Conservation (phyloP, 345 rosid species). For the Combretum micranthum region DNA sequence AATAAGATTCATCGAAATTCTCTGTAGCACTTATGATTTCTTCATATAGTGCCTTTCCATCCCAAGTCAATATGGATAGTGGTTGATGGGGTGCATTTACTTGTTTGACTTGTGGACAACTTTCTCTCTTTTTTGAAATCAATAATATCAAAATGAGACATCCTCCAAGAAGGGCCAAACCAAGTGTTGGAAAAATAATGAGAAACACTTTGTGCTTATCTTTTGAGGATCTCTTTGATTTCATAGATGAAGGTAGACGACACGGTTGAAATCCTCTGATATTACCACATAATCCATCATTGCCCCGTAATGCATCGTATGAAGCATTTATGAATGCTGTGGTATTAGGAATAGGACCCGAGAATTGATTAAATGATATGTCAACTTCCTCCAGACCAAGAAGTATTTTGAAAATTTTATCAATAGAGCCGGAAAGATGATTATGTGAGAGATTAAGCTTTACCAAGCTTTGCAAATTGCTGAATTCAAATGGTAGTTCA, state of each 20-base stretch:
- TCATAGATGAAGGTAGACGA: not conserved
- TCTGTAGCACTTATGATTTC: slow-evolving; percentile 23
- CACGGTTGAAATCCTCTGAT: slow-evolving; percentile 13
- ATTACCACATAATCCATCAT: too few species aligned
- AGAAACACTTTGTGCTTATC: not conserved
- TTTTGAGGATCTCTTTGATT: not conserved
- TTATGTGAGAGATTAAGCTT: too few species aligned
- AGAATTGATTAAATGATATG: slow-evolving; percentile 24
- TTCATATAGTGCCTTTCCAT: slow-evolving; percentile 15
- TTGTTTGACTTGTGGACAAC: not conserved
- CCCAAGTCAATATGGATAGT: slow-evolving; percentile 10
- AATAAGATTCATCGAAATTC: too few species aligned
- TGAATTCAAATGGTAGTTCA: too few species aligned
- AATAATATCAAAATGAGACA: not conserved
- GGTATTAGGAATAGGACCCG: slow-evolving; percentile 24
- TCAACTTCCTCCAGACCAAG: slow-evolving; percentile 6
- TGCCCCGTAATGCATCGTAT: not conserved
- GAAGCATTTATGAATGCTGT: slow-evolving; percentile 19
- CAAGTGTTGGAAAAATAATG: slow-evolving; percentile 10
- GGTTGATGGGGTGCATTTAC: not conserved
- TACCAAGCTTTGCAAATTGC: too few species aligned
- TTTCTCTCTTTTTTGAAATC: not conserved
- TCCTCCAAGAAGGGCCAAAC: slow-evolving; percentile 5
- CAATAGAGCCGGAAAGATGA: too few species aligned
- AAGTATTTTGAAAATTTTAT: not conserved